Conservation (phyloP, 2,329 filamentous ascomycete species). For the Penicillium sp. region DNA sequence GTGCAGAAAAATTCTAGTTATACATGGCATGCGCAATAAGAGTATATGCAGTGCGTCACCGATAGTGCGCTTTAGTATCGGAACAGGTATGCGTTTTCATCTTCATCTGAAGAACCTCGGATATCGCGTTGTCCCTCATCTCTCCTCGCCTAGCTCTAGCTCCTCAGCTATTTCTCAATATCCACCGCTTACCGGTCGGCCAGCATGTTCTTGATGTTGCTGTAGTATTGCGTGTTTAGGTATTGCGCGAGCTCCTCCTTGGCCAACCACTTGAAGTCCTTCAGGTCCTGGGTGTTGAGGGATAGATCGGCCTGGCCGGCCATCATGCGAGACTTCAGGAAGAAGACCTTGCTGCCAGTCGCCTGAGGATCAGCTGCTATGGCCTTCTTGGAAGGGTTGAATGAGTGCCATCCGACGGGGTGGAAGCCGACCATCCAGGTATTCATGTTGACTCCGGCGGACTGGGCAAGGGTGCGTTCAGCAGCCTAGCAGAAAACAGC, state of each 20-base stretch:
- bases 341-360: slow-evolving; percentile 81
- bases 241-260: slow-evolving; percentile 77
- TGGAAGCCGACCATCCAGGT: slow-evolving; percentile 94
- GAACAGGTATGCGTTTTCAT: slow-evolving; percentile 12
- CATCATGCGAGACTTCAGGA: slow-evolving; percentile 95
- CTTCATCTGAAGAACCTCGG: slow-evolving; percentile 3
- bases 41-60: slow-evolving; percentile 38
- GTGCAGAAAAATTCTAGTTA: slow-evolving; percentile 36
- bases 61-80: slow-evolving; percentile 19
- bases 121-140: background rate
- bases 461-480: slow-evolving; percentile 70
- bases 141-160: background rate
- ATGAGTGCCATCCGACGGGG: slow-evolving; percentile 76
- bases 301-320: slow-evolving; percentile 85
- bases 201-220: slow-evolving; percentile 77
- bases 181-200: slow-evolving; percentile 62
- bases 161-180: background rate
- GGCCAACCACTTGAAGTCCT: slow-evolving; percentile 88
- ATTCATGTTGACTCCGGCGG: slow-evolving; percentile 94
- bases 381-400: slow-evolving; percentile 46
- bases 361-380: slow-evolving; percentile 40
- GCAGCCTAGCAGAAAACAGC: slow-evolving; percentile 63
- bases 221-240: slow-evolving; percentile 69
- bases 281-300: slow-evolving; percentile 68
- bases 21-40: slow-evolving; percentile 37